Percentiles rank a stretch among this genome's conserved stretches.
phyloP scores from a whole-genome alignment of 2,329 filamentous ascomycete species.

The Aspergillus caelatus region DNA sequence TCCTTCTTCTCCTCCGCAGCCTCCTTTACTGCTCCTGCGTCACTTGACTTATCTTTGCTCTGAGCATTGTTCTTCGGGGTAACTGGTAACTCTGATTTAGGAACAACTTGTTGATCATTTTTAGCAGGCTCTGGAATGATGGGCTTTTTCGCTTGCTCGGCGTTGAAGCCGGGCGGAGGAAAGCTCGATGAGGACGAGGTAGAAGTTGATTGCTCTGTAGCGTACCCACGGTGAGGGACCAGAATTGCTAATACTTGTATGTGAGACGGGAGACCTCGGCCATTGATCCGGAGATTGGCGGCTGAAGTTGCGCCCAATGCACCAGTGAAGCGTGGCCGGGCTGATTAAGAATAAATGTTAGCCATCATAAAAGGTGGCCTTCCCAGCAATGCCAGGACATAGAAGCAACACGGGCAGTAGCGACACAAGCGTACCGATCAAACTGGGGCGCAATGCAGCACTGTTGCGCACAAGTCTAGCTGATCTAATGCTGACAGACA shows the following conservation, averaged over 20 bases:
- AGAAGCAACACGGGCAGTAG: background rate
- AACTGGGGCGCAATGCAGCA: slow-evolving; percentile 32
- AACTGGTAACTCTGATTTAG: slow-evolving; percentile 43
- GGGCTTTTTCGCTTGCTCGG: slow-evolving; percentile 86
- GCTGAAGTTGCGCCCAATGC: slow-evolving; percentile 36
- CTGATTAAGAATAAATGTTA: slow-evolving; percentile 23
- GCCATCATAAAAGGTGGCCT: background rate
- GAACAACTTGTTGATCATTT: slow-evolving; percentile 40
- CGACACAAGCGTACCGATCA: slow-evolving; percentile 29
- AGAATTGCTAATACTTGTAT: slow-evolving; percentile 61
- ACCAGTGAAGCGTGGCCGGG: slow-evolving; percentile 34
- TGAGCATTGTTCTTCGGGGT: slow-evolving; percentile 49
- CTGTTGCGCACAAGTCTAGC: slow-evolving; percentile 42
- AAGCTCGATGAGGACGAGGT: slow-evolving; percentile 47
- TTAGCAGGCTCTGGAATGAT: slow-evolving; percentile 60
- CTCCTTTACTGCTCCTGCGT: slow-evolving; percentile 66
- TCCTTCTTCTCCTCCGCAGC: slow-evolving; percentile 68
- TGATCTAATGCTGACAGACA: slow-evolving; percentile 44
- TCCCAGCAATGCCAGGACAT: background rate
- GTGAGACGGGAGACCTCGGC: slow-evolving; percentile 50
- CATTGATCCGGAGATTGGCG: slow-evolving; percentile 36
- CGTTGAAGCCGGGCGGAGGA: slow-evolving; percentile 87
- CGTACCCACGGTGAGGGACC: slow-evolving; percentile 55
- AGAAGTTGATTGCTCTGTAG: slow-evolving; percentile 61
- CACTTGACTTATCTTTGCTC: slow-evolving; percentile 57